These are phyloP conservation scores for Whalleya microplaca DNA, from an alignment of 2,329 filamentous ascomycete genomes.

Conservation along the genomic window DNA sequence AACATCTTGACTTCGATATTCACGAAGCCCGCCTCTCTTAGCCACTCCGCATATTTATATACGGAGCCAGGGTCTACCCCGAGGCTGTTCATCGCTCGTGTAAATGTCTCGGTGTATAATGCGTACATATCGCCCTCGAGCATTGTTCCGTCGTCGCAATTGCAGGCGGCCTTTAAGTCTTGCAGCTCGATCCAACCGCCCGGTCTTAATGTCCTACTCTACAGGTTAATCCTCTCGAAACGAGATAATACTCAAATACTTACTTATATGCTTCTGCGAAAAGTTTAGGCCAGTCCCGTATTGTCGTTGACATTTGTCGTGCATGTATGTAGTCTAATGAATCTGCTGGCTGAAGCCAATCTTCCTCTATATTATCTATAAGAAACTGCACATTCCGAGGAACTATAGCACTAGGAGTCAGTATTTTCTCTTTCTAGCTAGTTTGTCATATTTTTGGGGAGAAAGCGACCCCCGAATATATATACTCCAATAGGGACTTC, in stretches of 20 bases:
- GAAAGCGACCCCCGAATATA: too few relatives aligned
- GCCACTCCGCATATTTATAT: slow-evolving; percentile 13
- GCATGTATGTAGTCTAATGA: slow-evolving; percentile 65
- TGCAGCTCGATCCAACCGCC: slow-evolving; percentile 61
- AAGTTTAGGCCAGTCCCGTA: slow-evolving; percentile 58
- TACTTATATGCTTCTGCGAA: slow-evolving; percentile 52
- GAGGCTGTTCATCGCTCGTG: slow-evolving; percentile 9
- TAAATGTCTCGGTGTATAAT: slow-evolving; percentile 43
- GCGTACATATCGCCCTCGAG: slow-evolving; percentile 44
- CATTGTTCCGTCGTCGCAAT: slow-evolving; percentile 46
- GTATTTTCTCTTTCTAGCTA: too few relatives aligned
- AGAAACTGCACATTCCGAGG: slow-evolving; percentile 45
- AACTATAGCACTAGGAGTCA: too few relatives aligned
- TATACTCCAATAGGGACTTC: too few relatives aligned
- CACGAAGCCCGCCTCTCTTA: slow-evolving; percentile 21
- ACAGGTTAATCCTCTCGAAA: slow-evolving; percentile 8
- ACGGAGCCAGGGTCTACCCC: slow-evolving; percentile 13
- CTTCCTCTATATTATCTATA: slow-evolving; percentile 60
- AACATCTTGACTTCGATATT: slow-evolving; percentile 14
- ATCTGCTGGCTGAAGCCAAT: slow-evolving; percentile 57
- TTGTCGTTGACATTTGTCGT: slow-evolving; percentile 57
- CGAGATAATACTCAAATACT: slow-evolving; percentile 25
- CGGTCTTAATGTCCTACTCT: slow-evolving; percentile 51
- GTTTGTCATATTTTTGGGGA: too few relatives aligned
- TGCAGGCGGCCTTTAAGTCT: slow-evolving; percentile 54